phyloP scores from a whole-genome alignment of 2,329 filamentous ascomycete species.

The Pezicula rhizophila region DNA sequence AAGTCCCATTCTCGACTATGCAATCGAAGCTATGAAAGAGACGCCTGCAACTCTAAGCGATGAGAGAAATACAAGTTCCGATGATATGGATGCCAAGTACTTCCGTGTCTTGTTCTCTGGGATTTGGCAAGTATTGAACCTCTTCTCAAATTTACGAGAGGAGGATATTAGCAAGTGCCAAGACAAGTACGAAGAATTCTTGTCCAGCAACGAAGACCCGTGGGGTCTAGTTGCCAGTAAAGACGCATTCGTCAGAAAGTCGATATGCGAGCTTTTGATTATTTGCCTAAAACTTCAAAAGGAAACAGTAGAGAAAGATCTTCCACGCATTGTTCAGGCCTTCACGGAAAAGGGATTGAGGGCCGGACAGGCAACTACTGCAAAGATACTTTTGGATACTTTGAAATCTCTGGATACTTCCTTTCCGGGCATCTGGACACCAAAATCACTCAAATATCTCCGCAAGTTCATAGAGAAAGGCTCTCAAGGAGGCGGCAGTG shows the following conservation, averaged over 20 bases:
- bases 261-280: constrained; percentile 45
- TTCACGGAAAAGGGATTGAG: constrained; percentile 71
- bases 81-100: constrained; percentile 84
- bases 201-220: constrained; percentile 55
- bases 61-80: constrained; percentile 72
- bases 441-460: constrained; percentile 53
- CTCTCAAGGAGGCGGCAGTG: constrained; percentile 67
- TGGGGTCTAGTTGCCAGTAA: constrained; percentile 62
- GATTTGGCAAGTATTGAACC: constrained; percentile 47
- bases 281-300: constrained; percentile 41
- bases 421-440: constrained; percentile 68
- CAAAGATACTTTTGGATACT: constrained; percentile 62
- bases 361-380: constrained; percentile 67
- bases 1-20: constrained; percentile 73
- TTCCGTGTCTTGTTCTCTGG: constrained; percentile 61
- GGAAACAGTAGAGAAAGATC: constrained; percentile 41
- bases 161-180: constrained; percentile 54
- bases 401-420: constrained; percentile 59
- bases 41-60: constrained; percentile 80
- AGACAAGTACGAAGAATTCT: constrained; percentile 57
- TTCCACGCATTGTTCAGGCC: constrained; percentile 45
- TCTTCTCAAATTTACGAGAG: constrained; percentile 42
- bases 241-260: constrained; percentile 47
- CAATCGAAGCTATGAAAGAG: constrained; percentile 73
- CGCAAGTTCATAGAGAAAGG: constrained; percentile 73